phyloP scores from a whole-genome alignment of 805 yeast genomes.

The Kregervanrija delftensis region DNA sequence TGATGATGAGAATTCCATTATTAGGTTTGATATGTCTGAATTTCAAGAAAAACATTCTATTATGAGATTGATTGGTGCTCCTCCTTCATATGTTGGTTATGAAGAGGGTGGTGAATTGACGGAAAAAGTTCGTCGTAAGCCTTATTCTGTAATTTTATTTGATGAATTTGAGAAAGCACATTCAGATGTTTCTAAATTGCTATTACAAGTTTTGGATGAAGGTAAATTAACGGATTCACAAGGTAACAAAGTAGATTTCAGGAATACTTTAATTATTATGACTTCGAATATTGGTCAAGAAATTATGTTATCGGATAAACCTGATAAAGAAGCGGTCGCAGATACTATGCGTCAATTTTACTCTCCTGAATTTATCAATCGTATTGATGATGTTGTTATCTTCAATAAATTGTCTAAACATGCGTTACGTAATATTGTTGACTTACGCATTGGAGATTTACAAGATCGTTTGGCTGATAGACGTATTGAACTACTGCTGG shows the following conservation, averaged over 20 bases:
- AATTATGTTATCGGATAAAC: constrained; percentile 62
- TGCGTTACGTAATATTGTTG: constrained; percentile 74
- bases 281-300: constrained; percentile 97
- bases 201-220: constrained; percentile 90
- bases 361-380: constrained; percentile 93
- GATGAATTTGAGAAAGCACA: constrained; percentile 98
- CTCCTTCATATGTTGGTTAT: constrained; percentile 96
- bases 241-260: constrained; percentile 90
- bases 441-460: constrained; percentile 76
- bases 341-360: constrained; percentile 66
- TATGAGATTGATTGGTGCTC: constrained; percentile 90
- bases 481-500: constrained; percentile 51
- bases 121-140: constrained; percentile 92
- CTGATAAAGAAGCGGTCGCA: constrained; percentile 52
- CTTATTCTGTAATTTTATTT: constrained; percentile 85
- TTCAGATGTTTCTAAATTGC: constrained; percentile 84
- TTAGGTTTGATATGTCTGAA: constrained; percentile 96
- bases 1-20: constrained; percentile 79
- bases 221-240: constrained; percentile 93
- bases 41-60: constrained; percentile 93
- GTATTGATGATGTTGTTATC: constrained; percentile 89
- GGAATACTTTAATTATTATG: constrained; percentile 92
- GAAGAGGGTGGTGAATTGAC: constrained; percentile 96
- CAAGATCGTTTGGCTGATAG: constrained; percentile 72
- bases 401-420: constrained; percentile 81